phyloP scores from a whole-genome alignment of 1,284 basidiomycete species.

The Chiua sp. region DNA sequence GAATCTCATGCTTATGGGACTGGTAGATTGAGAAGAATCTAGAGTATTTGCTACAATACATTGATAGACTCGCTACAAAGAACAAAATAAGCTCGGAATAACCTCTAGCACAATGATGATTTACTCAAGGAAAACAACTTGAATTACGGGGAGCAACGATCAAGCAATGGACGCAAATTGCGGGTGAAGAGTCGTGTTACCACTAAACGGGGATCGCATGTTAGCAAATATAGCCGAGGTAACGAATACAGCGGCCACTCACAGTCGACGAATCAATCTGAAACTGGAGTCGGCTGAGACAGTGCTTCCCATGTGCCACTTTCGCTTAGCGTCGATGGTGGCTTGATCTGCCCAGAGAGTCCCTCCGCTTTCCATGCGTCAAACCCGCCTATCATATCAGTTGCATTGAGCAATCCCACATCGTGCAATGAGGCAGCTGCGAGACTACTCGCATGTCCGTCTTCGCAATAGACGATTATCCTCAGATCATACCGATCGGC shows the following conservation, averaged over 20 bases:
- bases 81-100: background rate
- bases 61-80: background rate
- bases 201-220: background rate
- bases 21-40: background rate
- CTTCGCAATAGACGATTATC: slow-evolving; percentile 73
- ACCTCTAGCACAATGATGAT: background rate
- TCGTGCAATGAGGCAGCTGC: slow-evolving; percentile 71
- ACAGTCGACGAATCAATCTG: slow-evolving; percentile 21
- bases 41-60: background rate
- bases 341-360: slow-evolving; percentile 52
- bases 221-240: background rate
- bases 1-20: background rate
- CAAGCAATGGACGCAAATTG: background rate
- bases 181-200: background rate
- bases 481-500: slow-evolving; percentile 74
- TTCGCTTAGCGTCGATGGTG: slow-evolving; percentile 37
- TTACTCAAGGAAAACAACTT: background rate
- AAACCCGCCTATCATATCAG: slow-evolving; percentile 76
- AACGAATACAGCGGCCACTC: background rate
- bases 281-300: slow-evolving; percentile 30
- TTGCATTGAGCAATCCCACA: slow-evolving; percentile 70
- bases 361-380: slow-evolving; percentile 70
- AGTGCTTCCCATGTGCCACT: slow-evolving; percentile 35
- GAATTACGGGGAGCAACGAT: background rate
- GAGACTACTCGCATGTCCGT: slow-evolving; percentile 70